These are phyloP conservation scores for Hypoxylon sp. DNA, from an alignment of 2,329 filamentous ascomycete genomes.

Conservation along the genomic window DNA sequence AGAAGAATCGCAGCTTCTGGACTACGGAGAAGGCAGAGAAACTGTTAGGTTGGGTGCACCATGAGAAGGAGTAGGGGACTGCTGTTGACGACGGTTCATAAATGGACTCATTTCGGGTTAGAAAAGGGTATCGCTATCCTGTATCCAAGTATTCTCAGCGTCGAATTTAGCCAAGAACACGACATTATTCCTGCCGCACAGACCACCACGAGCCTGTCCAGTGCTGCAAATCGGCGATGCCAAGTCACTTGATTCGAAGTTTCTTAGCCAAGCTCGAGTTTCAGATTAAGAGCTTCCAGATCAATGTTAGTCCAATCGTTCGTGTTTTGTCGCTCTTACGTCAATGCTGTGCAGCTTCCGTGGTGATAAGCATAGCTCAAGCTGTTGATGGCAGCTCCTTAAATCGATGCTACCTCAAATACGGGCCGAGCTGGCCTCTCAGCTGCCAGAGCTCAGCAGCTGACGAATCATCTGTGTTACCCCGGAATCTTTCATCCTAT, in stretches of 20 bases:
- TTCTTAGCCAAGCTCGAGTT: neutral
- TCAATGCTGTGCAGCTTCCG: constrained; percentile 14
- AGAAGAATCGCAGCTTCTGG: neutral
- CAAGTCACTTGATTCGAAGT: neutral
- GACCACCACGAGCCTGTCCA: too few relatives aligned
- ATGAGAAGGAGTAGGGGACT: neutral
- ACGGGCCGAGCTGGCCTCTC: constrained; percentile 22
- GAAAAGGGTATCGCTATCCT: neutral
- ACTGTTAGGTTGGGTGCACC: constrained; percentile 2
- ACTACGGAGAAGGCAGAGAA: neutral
- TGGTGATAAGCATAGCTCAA: constrained; percentile 17
- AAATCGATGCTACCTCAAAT: constrained; percentile 22
- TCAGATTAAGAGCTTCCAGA: constrained; percentile 1
- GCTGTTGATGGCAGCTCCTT: constrained; percentile 31
- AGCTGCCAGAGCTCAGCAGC: constrained; percentile 11
- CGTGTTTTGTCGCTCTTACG: constrained; percentile 15
- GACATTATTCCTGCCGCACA: too few relatives aligned
- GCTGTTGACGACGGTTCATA: neutral
- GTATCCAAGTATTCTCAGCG: too few relatives aligned
- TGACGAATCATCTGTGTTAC: constrained; percentile 24
- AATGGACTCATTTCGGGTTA: neutral
- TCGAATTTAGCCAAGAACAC: too few relatives aligned
- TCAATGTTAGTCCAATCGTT: constrained; percentile 4
- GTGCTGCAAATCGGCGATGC: neutral
- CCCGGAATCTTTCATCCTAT: constrained; percentile 21